These are phyloP conservation scores for Adiantum capillusveneris DNA, from an alignment of 75 land plant genomes.

Conservation along the genomic window DNA sequence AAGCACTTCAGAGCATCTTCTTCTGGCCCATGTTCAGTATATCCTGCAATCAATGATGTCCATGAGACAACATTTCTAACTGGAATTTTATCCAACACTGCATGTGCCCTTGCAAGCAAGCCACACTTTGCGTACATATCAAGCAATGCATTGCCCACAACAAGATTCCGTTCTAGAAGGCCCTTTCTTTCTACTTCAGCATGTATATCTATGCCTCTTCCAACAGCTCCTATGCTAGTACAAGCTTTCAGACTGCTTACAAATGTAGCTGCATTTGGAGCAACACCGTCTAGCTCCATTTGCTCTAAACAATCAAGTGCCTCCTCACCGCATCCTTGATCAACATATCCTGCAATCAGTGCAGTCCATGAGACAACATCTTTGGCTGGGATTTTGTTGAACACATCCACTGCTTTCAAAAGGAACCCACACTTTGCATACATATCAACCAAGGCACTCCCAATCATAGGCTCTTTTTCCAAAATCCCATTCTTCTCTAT, in stretches of 20 bases:
- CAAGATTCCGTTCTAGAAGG: neutral
- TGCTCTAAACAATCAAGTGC: neutral
- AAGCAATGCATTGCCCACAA: conserved; percentile 3
- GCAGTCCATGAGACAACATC: conserved; percentile 3
- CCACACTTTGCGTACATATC: conserved; percentile 24
- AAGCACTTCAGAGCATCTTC: conserved; percentile 5
- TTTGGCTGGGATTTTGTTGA: neutral
- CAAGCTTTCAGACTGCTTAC: neutral
- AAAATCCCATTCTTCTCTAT: conserved; percentile 12
- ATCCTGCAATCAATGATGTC: conserved; percentile 12
- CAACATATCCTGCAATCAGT: neutral
- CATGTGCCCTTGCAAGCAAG: neutral
- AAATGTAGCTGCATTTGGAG: neutral
- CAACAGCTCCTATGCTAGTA: neutral
- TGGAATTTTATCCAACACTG: conserved; percentile 13
- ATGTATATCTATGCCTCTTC: neutral
- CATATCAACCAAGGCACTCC: conserved; percentile 1
- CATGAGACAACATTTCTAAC: conserved; percentile 2
- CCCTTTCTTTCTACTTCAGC: neutral
- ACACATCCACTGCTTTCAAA: neutral
- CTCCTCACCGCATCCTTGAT: neutral
- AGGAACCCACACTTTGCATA: neutral
- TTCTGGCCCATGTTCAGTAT: neutral
- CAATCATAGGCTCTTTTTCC: no score
- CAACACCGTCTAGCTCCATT: neutral